Base-by-base conservation (phyloP, 2,329 filamentous ascomycete species). In the Pyrenochaeta sp. region DNA sequence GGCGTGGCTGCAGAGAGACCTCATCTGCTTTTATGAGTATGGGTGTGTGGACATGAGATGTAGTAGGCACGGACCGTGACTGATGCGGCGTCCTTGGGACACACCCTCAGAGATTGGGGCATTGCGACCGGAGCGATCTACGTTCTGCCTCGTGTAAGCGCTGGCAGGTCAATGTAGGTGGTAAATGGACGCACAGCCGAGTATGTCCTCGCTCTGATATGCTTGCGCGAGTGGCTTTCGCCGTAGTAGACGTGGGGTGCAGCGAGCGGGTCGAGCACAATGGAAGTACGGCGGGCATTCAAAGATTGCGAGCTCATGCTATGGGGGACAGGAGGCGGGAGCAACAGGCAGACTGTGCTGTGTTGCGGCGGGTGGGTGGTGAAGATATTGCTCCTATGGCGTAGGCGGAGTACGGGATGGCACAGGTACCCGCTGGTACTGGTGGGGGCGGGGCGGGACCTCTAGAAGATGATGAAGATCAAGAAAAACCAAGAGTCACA, bases 1-100 rank as follows among this genome's bases (percentile, higher is more conserved):
- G 89, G 56, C 91, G 90, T 51, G 90, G 86, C 43, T 86, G 81
- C 44, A 85, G 80, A 30, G 87, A 85, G 42, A 82, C 81, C 75
- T 93, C 92, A 80, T 97, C 93, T 95, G 69, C 23, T 43, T 14
- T 17, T 41, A 62, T 66, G 44, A 71, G 64, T 49, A 44, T 36
- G 20, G 5, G 37, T 33, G 43, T 20, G 14, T 21, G 21, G n/a
- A n/a, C n/a, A n/a, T 23, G 30, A 51, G 27, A 14, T 35, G 57
- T 18, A 29, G 6, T 21, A 31, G 47, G 44, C 42, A 66, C 62
- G 52, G 61, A 75, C 74, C 74, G 56, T 77, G 74, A 51, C 74
- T 76, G 58, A 72, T 73, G 23, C 74, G 71, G 9, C 74, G 69
- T 17, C 64, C 65, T n/a, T 63, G 65, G 33, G 67, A 55, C 37